Conservation (phyloP, 768 basidiomycete genomes). For the Zangia roseola region DNA sequence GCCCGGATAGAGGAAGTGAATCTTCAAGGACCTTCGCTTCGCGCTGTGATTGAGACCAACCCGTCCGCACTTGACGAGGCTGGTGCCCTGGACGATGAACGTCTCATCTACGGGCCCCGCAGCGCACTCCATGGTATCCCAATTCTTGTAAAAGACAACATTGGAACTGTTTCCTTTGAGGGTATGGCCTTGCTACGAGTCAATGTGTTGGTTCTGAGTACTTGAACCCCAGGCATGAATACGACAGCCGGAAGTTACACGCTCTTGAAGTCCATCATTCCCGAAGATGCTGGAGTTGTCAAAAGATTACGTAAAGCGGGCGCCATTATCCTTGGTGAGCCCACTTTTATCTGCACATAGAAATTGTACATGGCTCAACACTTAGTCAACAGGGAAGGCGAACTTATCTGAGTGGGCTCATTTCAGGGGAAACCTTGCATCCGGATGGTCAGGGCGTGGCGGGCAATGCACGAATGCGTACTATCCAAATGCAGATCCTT, state of each 20-base stretch:
- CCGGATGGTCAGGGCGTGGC: constrained; percentile 57
- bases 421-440: constrained; percentile 43
- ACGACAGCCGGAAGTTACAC: constrained; percentile 41
- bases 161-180: constrained; percentile 30
- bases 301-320: constrained; percentile 33
- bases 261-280: constrained; percentile 34
- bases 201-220: neutral
- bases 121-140: constrained; percentile 41
- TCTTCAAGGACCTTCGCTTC: constrained; percentile 34
- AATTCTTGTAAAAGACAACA: constrained; percentile 36
- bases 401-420: constrained; percentile 56
- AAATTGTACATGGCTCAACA: neutral
- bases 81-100: constrained; percentile 33
- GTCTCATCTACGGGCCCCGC: constrained; percentile 26
- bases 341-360: neutral
- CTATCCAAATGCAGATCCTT: constrained; percentile 51
- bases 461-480: constrained; percentile 53
- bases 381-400: constrained; percentile 42
- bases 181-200: constrained; percentile 8
- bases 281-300: constrained; percentile 35
- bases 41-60: constrained; percentile 42
- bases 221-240: constrained; percentile 35
- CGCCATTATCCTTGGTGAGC: constrained; percentile 35
- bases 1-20: constrained; percentile 45
- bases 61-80: constrained; percentile 38